These are phyloP conservation scores for Cercospora zeae-maydis DNA, from an alignment of 2,329 filamentous ascomycete genomes.

Conservation along the genomic window DNA sequence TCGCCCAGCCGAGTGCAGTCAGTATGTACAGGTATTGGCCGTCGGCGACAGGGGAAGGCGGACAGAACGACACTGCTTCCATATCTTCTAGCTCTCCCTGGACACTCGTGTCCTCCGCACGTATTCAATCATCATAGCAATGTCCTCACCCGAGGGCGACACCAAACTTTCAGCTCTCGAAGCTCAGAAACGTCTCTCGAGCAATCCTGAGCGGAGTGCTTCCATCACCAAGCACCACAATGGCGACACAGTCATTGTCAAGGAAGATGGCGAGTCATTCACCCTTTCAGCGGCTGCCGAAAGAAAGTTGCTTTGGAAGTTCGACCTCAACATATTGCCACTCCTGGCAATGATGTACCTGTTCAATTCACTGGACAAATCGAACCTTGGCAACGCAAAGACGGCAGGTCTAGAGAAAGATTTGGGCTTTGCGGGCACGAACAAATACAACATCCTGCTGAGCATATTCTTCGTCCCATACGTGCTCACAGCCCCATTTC, in stretches of 20 bases:
- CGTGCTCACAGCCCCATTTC: slow-evolving; percentile 64
- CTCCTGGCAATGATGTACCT: slow-evolving; percentile 59
- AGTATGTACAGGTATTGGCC: too few relatives aligned
- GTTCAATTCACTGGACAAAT: slow-evolving; percentile 53
- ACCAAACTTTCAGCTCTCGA: slow-evolving; percentile 13
- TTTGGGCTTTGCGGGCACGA: slow-evolving; percentile 56
- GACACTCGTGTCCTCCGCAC: background rate
- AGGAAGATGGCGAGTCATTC: slow-evolving; percentile 29
- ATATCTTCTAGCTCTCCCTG: background rate
- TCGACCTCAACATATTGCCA: slow-evolving; percentile 55
- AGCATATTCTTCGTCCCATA: slow-evolving; percentile 74
- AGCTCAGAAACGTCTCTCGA: slow-evolving; percentile 8
- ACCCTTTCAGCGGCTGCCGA: slow-evolving; percentile 47
- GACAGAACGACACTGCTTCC: background rate
- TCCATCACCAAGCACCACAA: slow-evolving; percentile 20
- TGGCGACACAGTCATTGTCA: slow-evolving; percentile 23
- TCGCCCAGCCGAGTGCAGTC: background rate
- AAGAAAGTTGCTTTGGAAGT: slow-evolving; percentile 52
- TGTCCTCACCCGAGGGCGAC: background rate
- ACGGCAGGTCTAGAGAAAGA: slow-evolving; percentile 49
- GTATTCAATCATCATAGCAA: background rate
- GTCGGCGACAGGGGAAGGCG: background rate
- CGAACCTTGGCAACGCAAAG: slow-evolving; percentile 43
- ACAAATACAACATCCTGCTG: slow-evolving; percentile 63
- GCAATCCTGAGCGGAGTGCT: slow-evolving; percentile 13